These are phyloP conservation scores for Phytophthora podocarpi DNA, from an alignment of 352 stramenopile genomes.

Conservation along the genomic window DNA sequence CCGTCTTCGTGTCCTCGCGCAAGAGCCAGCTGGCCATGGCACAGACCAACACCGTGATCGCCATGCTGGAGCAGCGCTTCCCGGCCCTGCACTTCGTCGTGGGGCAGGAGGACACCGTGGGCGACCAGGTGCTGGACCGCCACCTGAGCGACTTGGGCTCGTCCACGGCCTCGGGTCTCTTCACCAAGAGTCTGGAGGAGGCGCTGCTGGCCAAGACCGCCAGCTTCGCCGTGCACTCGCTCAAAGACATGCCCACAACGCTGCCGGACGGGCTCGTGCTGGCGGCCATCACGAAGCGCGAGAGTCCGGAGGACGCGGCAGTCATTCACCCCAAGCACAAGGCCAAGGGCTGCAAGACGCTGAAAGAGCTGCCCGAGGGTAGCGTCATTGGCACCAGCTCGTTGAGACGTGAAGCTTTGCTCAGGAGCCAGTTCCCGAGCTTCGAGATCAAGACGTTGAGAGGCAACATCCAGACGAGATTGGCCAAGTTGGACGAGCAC, in stretches of 20 bases:
- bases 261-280: constrained; percentile 82
- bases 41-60: constrained; percentile 87
- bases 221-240: constrained; percentile 88
- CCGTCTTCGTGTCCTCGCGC: constrained; percentile 84
- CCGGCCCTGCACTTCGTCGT: constrained; percentile 80
- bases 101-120: constrained; percentile 79
- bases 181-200: constrained; percentile 91
- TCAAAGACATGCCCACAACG: constrained; percentile 91
- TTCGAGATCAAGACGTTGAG: constrained; percentile 86
- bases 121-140: constrained; percentile 80
- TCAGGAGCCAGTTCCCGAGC: constrained; percentile 68
- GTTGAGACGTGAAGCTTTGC: constrained; percentile 78
- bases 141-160: constrained; percentile 81
- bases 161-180: constrained; percentile 71
- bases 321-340: constrained; percentile 89
- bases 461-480: constrained; percentile 88
- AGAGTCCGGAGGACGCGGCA: constrained; percentile 81
- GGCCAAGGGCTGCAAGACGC: constrained; percentile 53
- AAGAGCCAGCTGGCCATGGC: constrained; percentile 90
- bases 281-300: constrained; percentile 80
- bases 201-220: constrained; percentile 64
- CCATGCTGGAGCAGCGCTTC: constrained; percentile 72
- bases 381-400: constrained; percentile 87
- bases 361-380: constrained; percentile 66
- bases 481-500: constrained; percentile 85